Base-by-base conservation (phyloP, 2,329 filamentous ascomycete species). In the Alternaria sp. region DNA sequence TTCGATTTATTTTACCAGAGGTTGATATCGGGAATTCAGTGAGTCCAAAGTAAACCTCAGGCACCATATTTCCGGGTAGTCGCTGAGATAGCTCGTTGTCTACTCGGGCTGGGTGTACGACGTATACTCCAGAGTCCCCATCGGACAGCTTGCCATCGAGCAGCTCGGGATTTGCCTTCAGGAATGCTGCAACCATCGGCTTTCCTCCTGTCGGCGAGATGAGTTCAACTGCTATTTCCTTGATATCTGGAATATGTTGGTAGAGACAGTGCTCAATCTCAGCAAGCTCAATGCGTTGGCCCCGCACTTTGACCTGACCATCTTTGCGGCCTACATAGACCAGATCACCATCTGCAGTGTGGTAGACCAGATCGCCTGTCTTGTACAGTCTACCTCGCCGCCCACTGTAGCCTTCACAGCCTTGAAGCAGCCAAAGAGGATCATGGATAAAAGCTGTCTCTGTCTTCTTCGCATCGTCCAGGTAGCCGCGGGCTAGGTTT, bases 41-140 rank as follows among this genome's bases (percentile, higher is more conserved):
- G 32, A 85, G 63, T 0, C 80, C 76, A 9, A 84, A 79, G 53
- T 81, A 84, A 11, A 78, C 77, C 0, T 75, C 75, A 0, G 83
- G 80, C 1, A 81, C 70, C 78, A 81, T 81, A 61, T 80, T 78
- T 9, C 34, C 38, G 2, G 75, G 74, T 6, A 76, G 41, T 5
- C 18, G n/a, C 16, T n/a, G 38, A 28, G 14, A 18, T 26, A 54
- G 28, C 5, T 32, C 22, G 16, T 34, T 26, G 22, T 34, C 18
- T 30, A 30, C 11, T 30, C 9, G 8, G 8, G 9, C 28, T 30
- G 28, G 28, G 3, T 30, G 0, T 30, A 30, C 28, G 28, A 30
- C 28, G 11, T 30, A 30, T 4, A 11, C 28, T 12, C 28, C 28
- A 11, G 9, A 30, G 1, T 9, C 8, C 28, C 8, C 3, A 0